Conservation (phyloP, 371 early-diverging fungal genomes). For the Entomophthora muscae region DNA sequence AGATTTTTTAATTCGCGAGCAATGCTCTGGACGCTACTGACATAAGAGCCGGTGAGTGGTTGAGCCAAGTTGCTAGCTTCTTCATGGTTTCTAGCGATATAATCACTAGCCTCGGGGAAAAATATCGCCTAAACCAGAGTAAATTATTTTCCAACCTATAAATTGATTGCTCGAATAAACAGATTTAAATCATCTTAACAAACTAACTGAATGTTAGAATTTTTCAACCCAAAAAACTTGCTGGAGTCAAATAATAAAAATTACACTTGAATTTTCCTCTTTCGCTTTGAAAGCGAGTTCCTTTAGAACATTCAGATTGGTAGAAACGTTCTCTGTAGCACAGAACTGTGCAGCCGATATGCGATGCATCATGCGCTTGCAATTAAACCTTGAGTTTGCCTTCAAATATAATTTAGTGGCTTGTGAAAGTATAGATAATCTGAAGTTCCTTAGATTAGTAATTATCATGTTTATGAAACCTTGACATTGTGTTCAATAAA, state of each 20-base stretch:
- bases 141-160: not conserved
- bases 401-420: too few relatives aligned
- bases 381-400: not conserved
- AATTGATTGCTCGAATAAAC: not conserved
- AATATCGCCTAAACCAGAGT: constrained; percentile 62
- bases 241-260: too few relatives aligned
- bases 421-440: too few relatives aligned
- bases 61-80: constrained; percentile 29
- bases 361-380: not conserved
- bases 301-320: constrained; percentile 29
- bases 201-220: too few relatives aligned
- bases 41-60: constrained; percentile 21
- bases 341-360: constrained; percentile 44
- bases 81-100: constrained; percentile 32
- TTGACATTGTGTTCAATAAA: too few relatives aligned
- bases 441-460: too few relatives aligned
- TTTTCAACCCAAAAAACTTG: too few relatives aligned
- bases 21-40: constrained; percentile 30
- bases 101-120: constrained; percentile 72
- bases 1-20: constrained; percentile 35
- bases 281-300: constrained; percentile 35
- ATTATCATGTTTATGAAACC: too few relatives aligned
- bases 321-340: constrained; percentile 25
- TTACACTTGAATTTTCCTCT: constrained; percentile 32
- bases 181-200: too few relatives aligned